Percentiles rank a stretch among this genome's conserved stretches.
These are phyloP conservation scores for Xylaria scruposa DNA, from an alignment of 495 filamentous ascomycete species.

Conservation along the genomic window DNA sequence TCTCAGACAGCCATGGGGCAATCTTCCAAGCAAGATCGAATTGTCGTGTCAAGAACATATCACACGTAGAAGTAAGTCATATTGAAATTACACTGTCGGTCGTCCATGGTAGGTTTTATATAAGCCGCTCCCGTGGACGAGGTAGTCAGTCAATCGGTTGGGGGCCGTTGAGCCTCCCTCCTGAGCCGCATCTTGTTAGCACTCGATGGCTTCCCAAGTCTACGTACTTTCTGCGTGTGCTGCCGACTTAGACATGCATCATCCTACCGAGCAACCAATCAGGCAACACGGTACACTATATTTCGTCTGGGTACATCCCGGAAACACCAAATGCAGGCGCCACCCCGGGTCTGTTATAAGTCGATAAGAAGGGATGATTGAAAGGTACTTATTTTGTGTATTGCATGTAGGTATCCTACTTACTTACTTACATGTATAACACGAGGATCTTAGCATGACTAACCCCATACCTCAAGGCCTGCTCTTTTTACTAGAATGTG, in stretches of 20 bases:
- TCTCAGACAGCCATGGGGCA: constrained; percentile 29
- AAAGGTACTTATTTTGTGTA: neutral
- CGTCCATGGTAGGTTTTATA: constrained; percentile 31
- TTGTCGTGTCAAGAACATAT: neutral
- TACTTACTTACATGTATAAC: neutral
- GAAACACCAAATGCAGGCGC: neutral
- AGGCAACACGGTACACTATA: neutral
- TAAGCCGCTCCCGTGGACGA: constrained; percentile 42
- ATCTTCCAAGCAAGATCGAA: neutral
- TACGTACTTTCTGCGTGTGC: constrained; percentile 7
- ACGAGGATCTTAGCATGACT: neutral
- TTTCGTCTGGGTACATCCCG: neutral
- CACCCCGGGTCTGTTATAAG: neutral
- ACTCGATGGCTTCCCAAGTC: constrained; percentile 30
- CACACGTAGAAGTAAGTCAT: neutral
- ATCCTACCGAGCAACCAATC: constrained; percentile 6
- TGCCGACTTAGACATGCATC: neutral
- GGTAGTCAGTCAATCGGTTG: constrained; percentile 33
- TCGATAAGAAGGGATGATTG: neutral
- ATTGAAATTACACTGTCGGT: no score
- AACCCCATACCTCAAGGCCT: constrained; percentile 1
- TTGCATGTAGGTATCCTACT: neutral
- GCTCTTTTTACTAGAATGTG: constrained; percentile 1
- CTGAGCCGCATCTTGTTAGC: constrained; percentile 45
- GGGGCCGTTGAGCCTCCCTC: constrained; percentile 41